Conservation (phyloP, 2,329 filamentous ascomycete species). For the Diaporthe helianthi region DNA sequence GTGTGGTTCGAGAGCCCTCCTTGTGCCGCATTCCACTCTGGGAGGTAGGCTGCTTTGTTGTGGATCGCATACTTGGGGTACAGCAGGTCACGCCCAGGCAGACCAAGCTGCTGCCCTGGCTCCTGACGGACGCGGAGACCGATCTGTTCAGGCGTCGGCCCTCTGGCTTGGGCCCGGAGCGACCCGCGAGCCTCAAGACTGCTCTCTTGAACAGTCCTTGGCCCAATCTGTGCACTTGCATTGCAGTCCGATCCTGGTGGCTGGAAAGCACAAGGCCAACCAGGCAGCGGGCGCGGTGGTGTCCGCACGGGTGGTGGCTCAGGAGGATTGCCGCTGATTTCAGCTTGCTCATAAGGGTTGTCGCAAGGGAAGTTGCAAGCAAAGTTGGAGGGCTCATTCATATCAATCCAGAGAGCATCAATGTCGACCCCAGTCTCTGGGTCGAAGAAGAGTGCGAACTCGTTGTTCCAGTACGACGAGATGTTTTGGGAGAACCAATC, state of each 20-base stretch:
- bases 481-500: slow-evolving; percentile 78
- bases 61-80: slow-evolving; percentile 70
- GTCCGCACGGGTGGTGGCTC: slow-evolving; percentile 67
- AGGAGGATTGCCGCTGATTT: slow-evolving; percentile 60
- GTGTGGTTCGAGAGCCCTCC: slow-evolving; percentile 64
- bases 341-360: slow-evolving; percentile 48
- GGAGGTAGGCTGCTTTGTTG: slow-evolving; percentile 61
- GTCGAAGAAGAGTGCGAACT: slow-evolving; percentile 72
- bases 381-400: slow-evolving; percentile 62
- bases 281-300: slow-evolving; percentile 69
- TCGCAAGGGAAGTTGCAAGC: slow-evolving; percentile 62
- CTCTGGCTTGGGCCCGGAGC: not conserved
- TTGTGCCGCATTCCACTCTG: slow-evolving; percentile 50
- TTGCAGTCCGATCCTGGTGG: slow-evolving; percentile 54
- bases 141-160: slow-evolving; percentile 29
- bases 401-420: slow-evolving; percentile 80
- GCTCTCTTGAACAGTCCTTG: not conserved
- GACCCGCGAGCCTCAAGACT: not conserved
- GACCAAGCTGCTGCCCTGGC: slow-evolving; percentile 57
- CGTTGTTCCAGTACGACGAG: slow-evolving; percentile 71
- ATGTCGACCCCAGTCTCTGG: slow-evolving; percentile 72
- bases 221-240: slow-evolving; percentile 37
- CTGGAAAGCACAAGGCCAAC: slow-evolving; percentile 73
- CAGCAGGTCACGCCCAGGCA: slow-evolving; percentile 69
- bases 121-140: slow-evolving; percentile 37